These are phyloP conservation scores for Musa itinerans DNA, from an alignment of 176 grass and related monocot species.

Conservation along the genomic window DNA sequence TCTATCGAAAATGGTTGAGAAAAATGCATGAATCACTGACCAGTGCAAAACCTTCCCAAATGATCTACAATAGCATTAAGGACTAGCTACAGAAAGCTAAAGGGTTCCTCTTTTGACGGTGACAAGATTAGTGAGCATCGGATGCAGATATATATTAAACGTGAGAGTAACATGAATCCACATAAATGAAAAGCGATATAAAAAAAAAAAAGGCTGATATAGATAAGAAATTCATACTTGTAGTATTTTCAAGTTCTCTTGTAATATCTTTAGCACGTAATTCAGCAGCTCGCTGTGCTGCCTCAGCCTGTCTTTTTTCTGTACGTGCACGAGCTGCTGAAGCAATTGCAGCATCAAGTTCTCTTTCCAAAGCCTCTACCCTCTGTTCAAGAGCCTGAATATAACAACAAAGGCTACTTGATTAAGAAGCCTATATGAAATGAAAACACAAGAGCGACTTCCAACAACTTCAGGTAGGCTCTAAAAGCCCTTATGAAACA, in stretches of 20 bases:
- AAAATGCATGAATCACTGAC: constrained; percentile 6
- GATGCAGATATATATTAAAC: not conserved
- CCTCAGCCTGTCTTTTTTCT: constrained; percentile 86
- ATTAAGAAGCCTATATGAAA: not conserved
- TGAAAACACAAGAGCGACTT: not conserved
- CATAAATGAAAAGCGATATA: no score
- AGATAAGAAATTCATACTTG: constrained; percentile 41
- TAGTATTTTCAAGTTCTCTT: constrained; percentile 89
- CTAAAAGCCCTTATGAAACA: not conserved
- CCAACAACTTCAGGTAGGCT: not conserved
- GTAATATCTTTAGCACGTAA: constrained; percentile 56
- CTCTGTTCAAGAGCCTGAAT: constrained; percentile 70
- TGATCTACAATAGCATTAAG: not conserved
- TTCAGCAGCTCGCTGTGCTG: constrained; percentile 64
- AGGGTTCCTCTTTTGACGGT: not conserved
- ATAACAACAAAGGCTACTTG: not conserved
- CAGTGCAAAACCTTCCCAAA: not conserved
- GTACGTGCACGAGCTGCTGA: constrained; percentile 76
- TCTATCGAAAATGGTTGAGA: constrained; percentile 25
- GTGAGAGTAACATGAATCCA: no score
- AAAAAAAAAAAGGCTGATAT: not conserved
- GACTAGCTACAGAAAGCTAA: not conserved
- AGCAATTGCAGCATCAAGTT: constrained; percentile 83
- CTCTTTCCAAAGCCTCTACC: constrained; percentile 79
- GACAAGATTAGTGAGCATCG: not conserved